Percentiles rank a stretch among this genome's conserved stretches.
Conservation (phyloP, 2,329 filamentous ascomycete species). For the Fusarium veterinarium region DNA sequence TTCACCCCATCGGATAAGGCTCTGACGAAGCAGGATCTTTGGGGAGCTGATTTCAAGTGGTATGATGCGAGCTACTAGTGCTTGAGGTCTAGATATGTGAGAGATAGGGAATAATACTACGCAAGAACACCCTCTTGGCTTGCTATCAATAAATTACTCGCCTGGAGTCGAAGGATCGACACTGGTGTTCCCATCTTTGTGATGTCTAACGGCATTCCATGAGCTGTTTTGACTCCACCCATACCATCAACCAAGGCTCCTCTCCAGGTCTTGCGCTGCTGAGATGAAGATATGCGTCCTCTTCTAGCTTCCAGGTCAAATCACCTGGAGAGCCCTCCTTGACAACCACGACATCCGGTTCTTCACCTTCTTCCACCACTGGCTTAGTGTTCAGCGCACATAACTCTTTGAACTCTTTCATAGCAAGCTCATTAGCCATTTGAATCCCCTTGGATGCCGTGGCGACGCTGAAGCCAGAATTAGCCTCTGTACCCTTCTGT, state of each 20-base stretch:
- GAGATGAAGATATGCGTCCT: neutral
- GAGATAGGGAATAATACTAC: accelerated
- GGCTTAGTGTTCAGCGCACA: neutral
- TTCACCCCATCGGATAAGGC: neutral
- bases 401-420: neutral
- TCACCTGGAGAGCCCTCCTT: neutral
- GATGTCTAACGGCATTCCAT: neutral
- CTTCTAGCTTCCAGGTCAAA: neutral
- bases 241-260: neutral
- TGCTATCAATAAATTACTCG: accelerated
- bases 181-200: accelerated
- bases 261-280: neutral
- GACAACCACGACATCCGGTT: neutral
- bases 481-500: neutral
- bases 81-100: neutral
- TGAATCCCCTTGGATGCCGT: neutral
- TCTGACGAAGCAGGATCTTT: neutral
- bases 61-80: neutral
- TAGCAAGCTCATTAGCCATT: conserved; percentile 4
- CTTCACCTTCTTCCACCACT: neutral
- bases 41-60: neutral
- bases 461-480: neutral
- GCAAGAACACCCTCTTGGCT: accelerated
- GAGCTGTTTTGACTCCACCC: neutral
- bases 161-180: accelerated